Percentiles rank a stretch among this genome's conserved stretches.
These are phyloP conservation scores for Colletotrichum zoysiae DNA, from an alignment of 2,329 filamentous ascomycete species.

Conservation along the genomic window DNA sequence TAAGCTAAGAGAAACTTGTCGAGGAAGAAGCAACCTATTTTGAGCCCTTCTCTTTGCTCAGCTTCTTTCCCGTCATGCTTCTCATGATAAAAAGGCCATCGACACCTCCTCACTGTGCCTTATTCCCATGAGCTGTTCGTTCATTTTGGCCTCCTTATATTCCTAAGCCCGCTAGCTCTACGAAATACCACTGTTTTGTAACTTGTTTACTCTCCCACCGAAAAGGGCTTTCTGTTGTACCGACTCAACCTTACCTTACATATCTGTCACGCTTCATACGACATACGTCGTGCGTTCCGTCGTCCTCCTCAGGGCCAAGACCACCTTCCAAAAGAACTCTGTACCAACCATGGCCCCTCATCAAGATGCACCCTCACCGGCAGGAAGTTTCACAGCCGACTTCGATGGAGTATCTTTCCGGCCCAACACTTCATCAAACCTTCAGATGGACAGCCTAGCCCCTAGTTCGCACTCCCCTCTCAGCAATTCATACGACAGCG, in stretches of 20 bases:
- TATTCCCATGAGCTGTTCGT: neutral
- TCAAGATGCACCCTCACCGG: conserved; percentile 61
- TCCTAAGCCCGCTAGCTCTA: too few relatives aligned
- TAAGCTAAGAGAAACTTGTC: neutral
- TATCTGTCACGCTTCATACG: neutral
- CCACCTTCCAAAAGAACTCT: conserved; percentile 3
- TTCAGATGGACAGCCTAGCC: conserved; percentile 48
- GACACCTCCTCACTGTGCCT: neutral
- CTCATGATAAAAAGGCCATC: conserved; percentile 22
- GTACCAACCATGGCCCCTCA: conserved; percentile 59
- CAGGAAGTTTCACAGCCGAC: conserved; percentile 57
- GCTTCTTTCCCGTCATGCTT: neutral
- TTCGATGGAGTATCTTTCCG: conserved; percentile 55
- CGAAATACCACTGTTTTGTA: neutral
- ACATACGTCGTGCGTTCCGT: conserved; percentile 10
- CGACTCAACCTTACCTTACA: neutral
- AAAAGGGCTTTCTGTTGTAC: conserved; percentile 3
- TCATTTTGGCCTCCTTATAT: neutral
- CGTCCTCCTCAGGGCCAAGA: conserved; percentile 13
- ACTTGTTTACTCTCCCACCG: neutral
- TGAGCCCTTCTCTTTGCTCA: neutral
- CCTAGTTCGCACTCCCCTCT: conserved; percentile 52
- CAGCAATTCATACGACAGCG: conserved; percentile 59
- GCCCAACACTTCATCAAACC: conserved; percentile 48
- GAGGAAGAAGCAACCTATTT: neutral